Evolutionary conservation across 2,329 filamentous ascomycete species (phyloP).

Genomic region (Colletotrichum eremochloae): DNA sequence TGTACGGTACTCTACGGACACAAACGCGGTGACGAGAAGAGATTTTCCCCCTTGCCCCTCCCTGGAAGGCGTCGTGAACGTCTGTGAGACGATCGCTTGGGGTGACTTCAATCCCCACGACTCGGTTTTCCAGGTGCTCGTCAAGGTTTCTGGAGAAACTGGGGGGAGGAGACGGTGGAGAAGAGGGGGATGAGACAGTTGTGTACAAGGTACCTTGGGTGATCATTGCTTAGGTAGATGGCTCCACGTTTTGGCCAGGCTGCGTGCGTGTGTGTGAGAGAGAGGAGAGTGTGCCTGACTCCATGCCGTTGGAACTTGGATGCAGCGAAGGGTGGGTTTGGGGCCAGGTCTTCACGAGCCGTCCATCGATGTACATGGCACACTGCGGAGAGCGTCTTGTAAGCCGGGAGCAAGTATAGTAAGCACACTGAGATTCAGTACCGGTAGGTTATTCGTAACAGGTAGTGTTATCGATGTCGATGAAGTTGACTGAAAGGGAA

Average conservation of each 20-base stretch:
- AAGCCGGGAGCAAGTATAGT: no score
- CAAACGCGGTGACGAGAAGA: conserved; percentile 2
- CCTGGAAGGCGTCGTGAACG: neutral
- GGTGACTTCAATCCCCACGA: conserved; percentile 16
- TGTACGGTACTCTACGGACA: neutral
- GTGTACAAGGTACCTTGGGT: neutral
- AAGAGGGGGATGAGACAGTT: neutral
- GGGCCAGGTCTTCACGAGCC: neutral
- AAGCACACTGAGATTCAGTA: no score
- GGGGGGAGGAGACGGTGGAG: conserved; percentile 26
- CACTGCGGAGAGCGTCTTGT: no score
- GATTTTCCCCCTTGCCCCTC: neutral
- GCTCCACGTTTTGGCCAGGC: no score
- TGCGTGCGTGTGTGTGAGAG: no score
- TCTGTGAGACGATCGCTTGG: neutral
- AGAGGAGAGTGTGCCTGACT: neutral
- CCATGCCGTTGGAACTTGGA: neutral
- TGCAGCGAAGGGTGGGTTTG: neutral
- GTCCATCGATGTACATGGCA: neutral
- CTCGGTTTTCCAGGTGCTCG: conserved; percentile 19
- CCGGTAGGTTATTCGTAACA: no score
- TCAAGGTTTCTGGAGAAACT: conserved; percentile 37
- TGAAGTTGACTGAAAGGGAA: neutral
- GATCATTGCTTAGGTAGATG: neutral
- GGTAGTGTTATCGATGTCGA: neutral